Conservation (phyloP, 2,329 filamentous ascomycete species). For the Colletotrichum acutatum region DNA sequence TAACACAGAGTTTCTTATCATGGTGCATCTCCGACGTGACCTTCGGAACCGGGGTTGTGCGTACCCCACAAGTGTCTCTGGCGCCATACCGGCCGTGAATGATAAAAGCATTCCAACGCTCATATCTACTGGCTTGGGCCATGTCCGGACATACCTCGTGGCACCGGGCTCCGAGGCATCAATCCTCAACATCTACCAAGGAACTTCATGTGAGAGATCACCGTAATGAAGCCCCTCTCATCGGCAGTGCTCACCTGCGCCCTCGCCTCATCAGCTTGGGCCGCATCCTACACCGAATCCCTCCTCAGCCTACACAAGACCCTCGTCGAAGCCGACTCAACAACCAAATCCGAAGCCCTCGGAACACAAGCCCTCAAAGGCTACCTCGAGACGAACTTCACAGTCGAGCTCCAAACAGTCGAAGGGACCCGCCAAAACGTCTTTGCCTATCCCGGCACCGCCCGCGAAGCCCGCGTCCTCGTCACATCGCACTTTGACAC, state of each 20-base stretch:
- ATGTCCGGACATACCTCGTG: neutral
- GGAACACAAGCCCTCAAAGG: constrained; percentile 75
- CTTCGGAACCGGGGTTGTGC: neutral
- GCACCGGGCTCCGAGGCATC: no score
- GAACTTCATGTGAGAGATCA: no score
- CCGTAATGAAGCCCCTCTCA: neutral
- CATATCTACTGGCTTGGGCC: neutral
- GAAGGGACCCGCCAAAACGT: constrained; percentile 74
- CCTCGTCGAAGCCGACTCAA: constrained; percentile 78
- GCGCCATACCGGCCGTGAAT: neutral
- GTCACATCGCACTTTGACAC: constrained; percentile 86
- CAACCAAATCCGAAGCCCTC: constrained; percentile 73
- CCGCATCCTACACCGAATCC: constrained; percentile 53
- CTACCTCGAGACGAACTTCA: constrained; percentile 67
- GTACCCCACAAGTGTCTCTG: neutral
- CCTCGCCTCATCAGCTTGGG: constrained; percentile 21
- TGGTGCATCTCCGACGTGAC: neutral
- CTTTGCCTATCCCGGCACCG: constrained; percentile 70
- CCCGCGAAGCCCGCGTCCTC: constrained; percentile 67
- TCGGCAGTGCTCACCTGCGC: neutral
- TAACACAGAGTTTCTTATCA: neutral
- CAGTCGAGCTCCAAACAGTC: constrained; percentile 50
- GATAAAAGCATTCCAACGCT: neutral
- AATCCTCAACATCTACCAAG: no score
- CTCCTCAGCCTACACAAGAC: constrained; percentile 81